Conservation (phyloP, 2,329 filamentous ascomycete genomes). For the Epichloe gansuensis region DNA sequence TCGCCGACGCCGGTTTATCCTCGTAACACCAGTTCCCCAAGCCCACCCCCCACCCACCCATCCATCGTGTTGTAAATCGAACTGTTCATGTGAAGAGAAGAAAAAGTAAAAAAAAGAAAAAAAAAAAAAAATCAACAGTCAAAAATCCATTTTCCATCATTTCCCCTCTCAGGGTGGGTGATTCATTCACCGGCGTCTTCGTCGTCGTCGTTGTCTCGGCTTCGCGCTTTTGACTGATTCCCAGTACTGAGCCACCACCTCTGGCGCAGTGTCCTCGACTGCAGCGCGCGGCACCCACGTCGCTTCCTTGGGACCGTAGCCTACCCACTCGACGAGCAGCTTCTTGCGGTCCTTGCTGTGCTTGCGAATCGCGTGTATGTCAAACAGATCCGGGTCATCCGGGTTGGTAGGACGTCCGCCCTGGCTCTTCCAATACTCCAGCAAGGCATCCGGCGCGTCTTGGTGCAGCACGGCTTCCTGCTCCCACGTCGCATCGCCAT, state of each 20-base stretch:
- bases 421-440: slow-evolving; percentile 20
- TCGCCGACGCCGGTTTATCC: too few species aligned
- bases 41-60: too few species aligned
- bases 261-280: slow-evolving; percentile 16
- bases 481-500: slow-evolving; percentile 20
- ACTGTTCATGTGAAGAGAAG: too few species aligned
- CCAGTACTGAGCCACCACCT: slow-evolving; percentile 18
- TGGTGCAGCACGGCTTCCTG: slow-evolving; percentile 20
- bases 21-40: too few species aligned
- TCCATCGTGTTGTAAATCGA: too few species aligned
- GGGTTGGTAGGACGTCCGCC: slow-evolving; percentile 22
- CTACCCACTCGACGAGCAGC: slow-evolving; percentile 24
- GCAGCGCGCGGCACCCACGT: slow-evolving; percentile 18
- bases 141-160: neutral
- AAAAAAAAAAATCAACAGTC: too few species aligned
- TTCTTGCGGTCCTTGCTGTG: slow-evolving; percentile 17
- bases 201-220: neutral
- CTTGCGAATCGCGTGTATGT: slow-evolving; percentile 20
- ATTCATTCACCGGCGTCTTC: neutral
- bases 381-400: slow-evolving; percentile 16
- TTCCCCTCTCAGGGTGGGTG: neutral
- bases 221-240: neutral
- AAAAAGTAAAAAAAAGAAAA: too few species aligned
- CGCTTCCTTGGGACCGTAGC: slow-evolving; percentile 16
- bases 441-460: slow-evolving; percentile 18